A percentile compares a stretch with the other conserved stretches of the same genome.
Evolutionary conservation across 768 basidiomycete species (phyloP).

Genomic region (Mycena rebaudengoi): DNA sequence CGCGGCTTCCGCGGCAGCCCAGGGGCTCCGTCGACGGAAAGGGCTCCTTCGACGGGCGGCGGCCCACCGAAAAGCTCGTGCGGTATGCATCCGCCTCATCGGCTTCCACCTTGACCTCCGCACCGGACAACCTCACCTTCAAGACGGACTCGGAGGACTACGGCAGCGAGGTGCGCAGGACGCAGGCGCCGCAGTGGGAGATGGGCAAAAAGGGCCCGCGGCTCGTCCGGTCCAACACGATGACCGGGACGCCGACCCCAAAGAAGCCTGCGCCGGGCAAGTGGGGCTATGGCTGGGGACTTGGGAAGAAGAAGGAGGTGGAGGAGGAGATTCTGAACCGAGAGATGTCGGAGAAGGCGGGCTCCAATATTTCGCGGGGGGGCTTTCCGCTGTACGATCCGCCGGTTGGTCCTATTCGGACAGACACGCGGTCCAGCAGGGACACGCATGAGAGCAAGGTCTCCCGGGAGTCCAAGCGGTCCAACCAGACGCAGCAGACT

Average conservation of each 20-base stretch:
- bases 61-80: constrained; percentile 42
- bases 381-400: constrained; percentile 49
- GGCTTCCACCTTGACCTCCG: constrained; percentile 51
- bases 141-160: constrained; percentile 70
- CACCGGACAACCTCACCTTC: constrained; percentile 61
- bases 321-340: constrained; percentile 47
- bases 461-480: constrained; percentile 32
- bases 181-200: constrained; percentile 40
- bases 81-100: constrained; percentile 55
- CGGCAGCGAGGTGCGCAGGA: constrained; percentile 47
- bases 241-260: constrained; percentile 66
- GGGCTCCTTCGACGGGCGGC: constrained; percentile 35
- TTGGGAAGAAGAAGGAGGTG: constrained; percentile 62
- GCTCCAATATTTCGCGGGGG: constrained; percentile 37
- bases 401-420: constrained; percentile 42
- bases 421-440: constrained; percentile 46
- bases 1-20: neutral
- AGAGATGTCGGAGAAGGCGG: constrained; percentile 37
- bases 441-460: constrained; percentile 20
- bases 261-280: constrained; percentile 56
- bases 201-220: constrained; percentile 49
- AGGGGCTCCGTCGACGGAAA: constrained; percentile 24
- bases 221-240: constrained; percentile 59
- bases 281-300: constrained; percentile 79
- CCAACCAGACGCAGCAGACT: constrained; percentile 33